Evolutionary conservation across 2,329 filamentous ascomycete genomes (phyloP), one percentile per base, ranked within the genome.

Genomic region (Aspergillus vadensis): DNA sequence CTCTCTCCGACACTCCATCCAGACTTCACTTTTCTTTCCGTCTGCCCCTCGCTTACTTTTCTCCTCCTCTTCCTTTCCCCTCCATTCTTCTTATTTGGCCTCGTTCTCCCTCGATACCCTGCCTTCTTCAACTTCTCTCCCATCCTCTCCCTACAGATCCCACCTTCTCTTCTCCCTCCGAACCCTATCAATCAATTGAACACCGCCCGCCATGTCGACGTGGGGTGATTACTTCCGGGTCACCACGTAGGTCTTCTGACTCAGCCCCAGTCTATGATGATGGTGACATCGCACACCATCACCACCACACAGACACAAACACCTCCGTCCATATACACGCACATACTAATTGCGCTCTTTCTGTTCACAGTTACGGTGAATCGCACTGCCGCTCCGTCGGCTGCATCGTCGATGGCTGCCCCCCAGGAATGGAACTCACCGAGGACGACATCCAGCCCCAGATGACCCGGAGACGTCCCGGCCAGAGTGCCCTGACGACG

Each of bases 331-430:
- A 30, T 30, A 15, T 36, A 36, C 32, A 5, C 4, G 10, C 47
- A 53, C 30, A 27, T 48, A 10, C 49, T 55, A 56, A 59, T 17
- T 17, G 17, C 15, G 36, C 27, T 54, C 43, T 19, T 32, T 47
- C 14, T 55, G 27, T 19, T 21, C 32, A 58, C 55, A 74, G 86
- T 73, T 91, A 91, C 81, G 90, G 90, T 75, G 90, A 93, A 78
- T 96, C 91, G 59, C 94, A 97, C 81, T 96, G 94, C 82, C 89
- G 88, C 72, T 94, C 90, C 32, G 92, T 98, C 71, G 93, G 92
- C 73, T 96, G 91, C 81, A 97, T 98, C 72, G 89, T 98, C 78
- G 94, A 98, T 76, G 92, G 92, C 70, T 91, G 88, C 73, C 95
- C 94, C 38, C 93, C 95, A 14, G 91, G 91, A 70, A 89, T 98